Evolutionary conservation across 129 eudicot genomes (phyloP), one percentile per base, ranked within the genome.

Genomic region (Flaveria bidentis): DNA sequence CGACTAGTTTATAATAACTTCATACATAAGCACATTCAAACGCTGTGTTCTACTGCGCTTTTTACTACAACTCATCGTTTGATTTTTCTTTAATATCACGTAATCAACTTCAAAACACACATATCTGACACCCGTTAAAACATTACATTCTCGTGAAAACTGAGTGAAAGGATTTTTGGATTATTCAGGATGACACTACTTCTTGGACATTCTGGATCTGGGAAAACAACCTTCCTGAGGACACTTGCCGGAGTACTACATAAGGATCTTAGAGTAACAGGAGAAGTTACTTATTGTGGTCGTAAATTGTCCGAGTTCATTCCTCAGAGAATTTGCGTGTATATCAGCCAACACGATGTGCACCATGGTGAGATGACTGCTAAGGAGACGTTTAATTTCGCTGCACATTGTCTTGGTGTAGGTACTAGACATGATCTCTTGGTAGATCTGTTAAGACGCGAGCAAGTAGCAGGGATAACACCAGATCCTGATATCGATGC

Each of bases 331-430:
- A 91, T 93, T 12, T 88, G 84, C 42, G 84, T 89, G 1, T 91
- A 91, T 73, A 88, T 91, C 51, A 79, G 91, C 74, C 97, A 91
- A 63, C 87, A 91, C 23, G 97, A 91, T 50, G 74, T 86, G 72
- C 97, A 91, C 69, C 91, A 88, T 22, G 97, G 91, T 36, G 89
- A 91, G 76, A 72, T 91, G 88, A 91, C 97, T 1, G 93, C 86
- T 25, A 74, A 91, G 47, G 97, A 91, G 79, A 91, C 91, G 2
- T 57, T 88, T 55, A 84, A 88, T 76, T 91, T 88, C 72, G 68
- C 93, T 1, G 91, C 88, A 17, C 89, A 87, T 76, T 88, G 84
- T 76, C 85, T 84, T 44, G 93, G 97, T 69, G 88, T 88, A n/a
- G 91, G 97, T 60, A 88, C 97, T 2, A 73, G 89, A 70, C 81